phyloP scores from a whole-genome alignment of 2,329 filamentous ascomycete species.

The Neospermospora avenae region DNA sequence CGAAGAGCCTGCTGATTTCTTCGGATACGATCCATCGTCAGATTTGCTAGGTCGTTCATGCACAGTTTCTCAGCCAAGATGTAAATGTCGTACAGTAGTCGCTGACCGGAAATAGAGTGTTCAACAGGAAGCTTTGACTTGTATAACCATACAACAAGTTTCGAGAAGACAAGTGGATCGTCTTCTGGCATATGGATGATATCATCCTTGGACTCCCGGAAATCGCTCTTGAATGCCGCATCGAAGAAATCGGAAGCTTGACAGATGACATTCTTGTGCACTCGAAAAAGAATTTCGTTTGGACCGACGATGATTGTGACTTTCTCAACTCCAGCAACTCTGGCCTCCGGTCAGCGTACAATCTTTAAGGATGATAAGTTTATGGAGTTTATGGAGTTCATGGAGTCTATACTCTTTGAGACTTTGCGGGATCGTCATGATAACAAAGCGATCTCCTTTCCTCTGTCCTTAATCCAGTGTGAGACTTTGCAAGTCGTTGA shows the following conservation, averaged over 20 bases:
- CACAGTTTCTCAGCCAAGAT: conserved; percentile 1
- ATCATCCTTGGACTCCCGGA: not conserved
- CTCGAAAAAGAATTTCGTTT: not conserved
- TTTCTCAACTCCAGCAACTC: not conserved
- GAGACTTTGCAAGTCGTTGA: not conserved
- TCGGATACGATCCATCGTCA: not conserved
- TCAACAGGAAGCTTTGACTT: not conserved
- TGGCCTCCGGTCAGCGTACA: too few species aligned
- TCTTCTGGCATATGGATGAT: not conserved
- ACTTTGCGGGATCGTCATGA: not conserved
- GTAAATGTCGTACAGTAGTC: not conserved
- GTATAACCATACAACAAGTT: not conserved
- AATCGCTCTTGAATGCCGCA: not conserved
- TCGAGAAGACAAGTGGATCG: not conserved
- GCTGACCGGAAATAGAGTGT: not conserved
- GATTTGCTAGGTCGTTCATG: not conserved
- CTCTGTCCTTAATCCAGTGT: not conserved
- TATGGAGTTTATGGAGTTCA: too few species aligned
- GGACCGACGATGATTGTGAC: not conserved
- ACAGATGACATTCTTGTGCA: not conserved
- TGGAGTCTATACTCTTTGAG: not conserved
- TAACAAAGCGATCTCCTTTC: not conserved
- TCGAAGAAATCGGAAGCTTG: not conserved
- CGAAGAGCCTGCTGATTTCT: not conserved
- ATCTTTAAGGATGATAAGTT: not conserved